Percentiles rank a stretch among this genome's conserved stretches.
These are phyloP conservation scores for Euphrasia confusa DNA, from an alignment of 257 asterid genomes.

Conservation along the genomic window DNA sequence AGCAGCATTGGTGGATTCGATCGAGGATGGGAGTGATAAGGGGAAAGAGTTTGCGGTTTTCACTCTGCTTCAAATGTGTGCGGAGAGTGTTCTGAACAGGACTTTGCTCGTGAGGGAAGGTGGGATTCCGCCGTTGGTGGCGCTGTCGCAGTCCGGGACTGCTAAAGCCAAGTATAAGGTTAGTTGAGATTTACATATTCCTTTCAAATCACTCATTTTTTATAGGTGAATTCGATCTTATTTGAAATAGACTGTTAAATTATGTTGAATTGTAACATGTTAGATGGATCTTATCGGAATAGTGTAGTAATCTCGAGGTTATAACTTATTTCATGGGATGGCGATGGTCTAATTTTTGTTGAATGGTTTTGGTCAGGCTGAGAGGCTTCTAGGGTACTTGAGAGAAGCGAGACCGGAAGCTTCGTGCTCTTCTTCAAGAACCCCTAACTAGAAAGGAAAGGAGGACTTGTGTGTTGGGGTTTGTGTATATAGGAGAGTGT, in stretches of 20 bases:
- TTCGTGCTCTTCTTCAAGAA: conserved; percentile 52
- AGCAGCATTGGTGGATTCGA: conserved; percentile 72
- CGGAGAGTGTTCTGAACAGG: conserved; percentile 65
- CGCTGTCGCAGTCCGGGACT: conserved; percentile 81
- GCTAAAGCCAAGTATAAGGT: conserved; percentile 95
- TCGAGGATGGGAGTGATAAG: conserved; percentile 78
- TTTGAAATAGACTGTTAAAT: conserved; percentile 9
- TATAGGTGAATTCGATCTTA: background rate
- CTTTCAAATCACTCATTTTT: background rate
- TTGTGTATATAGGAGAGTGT: conserved; percentile 47
- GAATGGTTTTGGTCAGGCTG: conserved; percentile 55
- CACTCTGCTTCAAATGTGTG: conserved; percentile 77
- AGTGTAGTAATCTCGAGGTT: conserved; percentile 15
- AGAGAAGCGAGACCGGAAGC: conserved; percentile 94
- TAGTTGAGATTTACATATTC: conserved; percentile 9
- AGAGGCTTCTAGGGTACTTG: conserved; percentile 79
- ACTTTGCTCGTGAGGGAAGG: conserved; percentile 94
- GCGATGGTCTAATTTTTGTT: conserved; percentile 20
- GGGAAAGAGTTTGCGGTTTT: conserved; percentile 88
- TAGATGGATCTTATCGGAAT: too few species aligned
- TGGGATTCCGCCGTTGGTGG: conserved; percentile 91
- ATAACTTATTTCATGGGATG: conserved; percentile 7
- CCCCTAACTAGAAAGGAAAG: conserved; percentile 30
- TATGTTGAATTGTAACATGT: too few species aligned
- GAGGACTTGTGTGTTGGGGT: conserved; percentile 40